Evolutionary conservation across 1,284 basidiomycete genomes (phyloP).

Genomic region (Cystobasidium pallidum): DNA sequence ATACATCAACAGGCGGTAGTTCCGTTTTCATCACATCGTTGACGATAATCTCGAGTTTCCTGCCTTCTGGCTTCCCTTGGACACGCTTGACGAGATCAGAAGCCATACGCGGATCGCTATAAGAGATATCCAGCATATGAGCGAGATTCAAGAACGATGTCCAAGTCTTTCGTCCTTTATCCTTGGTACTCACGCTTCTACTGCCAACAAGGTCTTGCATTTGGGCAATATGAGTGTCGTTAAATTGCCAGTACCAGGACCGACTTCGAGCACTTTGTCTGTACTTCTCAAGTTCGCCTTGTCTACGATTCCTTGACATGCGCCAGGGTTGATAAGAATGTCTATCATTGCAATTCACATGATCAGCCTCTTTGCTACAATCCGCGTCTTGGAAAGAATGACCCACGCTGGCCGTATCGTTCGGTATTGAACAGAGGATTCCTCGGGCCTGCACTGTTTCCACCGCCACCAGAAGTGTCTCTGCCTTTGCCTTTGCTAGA

Average conservation of each 20-base stretch:
- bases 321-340: slow-evolving; percentile 91
- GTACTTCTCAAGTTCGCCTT: slow-evolving; percentile 91
- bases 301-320: slow-evolving; percentile 68
- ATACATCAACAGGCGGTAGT: slow-evolving; percentile 96
- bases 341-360: slow-evolving; percentile 63
- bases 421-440: slow-evolving; percentile 54
- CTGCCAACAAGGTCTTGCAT: slow-evolving; percentile 86
- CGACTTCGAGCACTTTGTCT: slow-evolving; percentile 95
- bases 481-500: slow-evolving; percentile 10
- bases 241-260: slow-evolving; percentile 96
- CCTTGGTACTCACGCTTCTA: slow-evolving; percentile 62
- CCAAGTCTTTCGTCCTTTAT: too few relatives aligned
- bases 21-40: slow-evolving; percentile 98
- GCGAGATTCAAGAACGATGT: neutral
- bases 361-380: neutral
- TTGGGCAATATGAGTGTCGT: slow-evolving; percentile 93
- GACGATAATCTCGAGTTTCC: slow-evolving; percentile 90
- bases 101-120: slow-evolving; percentile 98
- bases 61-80: slow-evolving; percentile 94
- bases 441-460: slow-evolving; percentile 33
- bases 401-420: slow-evolving; percentile 30
- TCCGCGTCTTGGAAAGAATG: neutral
- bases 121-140: neutral
- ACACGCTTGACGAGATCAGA: slow-evolving; percentile 96
- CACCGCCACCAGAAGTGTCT: slow-evolving; percentile 50